Evolutionary conservation across 306 rosid species (phyloP).

Genomic region (Sophora flavescens): DNA sequence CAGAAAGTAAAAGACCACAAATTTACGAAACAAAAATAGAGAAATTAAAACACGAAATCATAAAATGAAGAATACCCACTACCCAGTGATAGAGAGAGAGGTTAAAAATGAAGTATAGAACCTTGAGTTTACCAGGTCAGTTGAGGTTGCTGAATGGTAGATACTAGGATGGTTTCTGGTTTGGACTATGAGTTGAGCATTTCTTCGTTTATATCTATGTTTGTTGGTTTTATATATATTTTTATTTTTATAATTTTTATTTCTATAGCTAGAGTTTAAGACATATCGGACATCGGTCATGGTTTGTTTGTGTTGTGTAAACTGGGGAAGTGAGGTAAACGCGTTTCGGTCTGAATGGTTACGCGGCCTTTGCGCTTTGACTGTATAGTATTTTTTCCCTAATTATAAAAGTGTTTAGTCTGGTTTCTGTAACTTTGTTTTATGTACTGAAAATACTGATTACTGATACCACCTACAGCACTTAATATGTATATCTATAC

Average conservation of each 20-base stretch:
- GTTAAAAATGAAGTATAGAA: conserved; percentile 28
- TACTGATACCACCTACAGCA: too few relatives aligned
- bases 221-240: not conserved
- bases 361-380: conserved; percentile 33
- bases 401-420: too few relatives aligned
- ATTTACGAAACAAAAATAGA: conserved; percentile 43
- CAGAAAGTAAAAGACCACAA: conserved; percentile 3
- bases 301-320: not conserved
- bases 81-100: conserved; percentile 32
- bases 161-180: not conserved
- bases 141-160: conserved; percentile 9
- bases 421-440: too few relatives aligned
- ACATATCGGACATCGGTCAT: too few relatives aligned
- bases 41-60: conserved; percentile 23
- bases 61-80: conserved; percentile 31
- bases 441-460: too few relatives aligned
- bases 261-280: too few relatives aligned
- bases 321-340: conserved; percentile 28
- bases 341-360: conserved; percentile 43
- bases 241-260: too few relatives aligned
- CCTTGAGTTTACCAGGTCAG: conserved; percentile 55
- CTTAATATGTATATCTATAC: too few relatives aligned
- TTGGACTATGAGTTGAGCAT: not conserved
- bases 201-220: conserved; percentile 27
- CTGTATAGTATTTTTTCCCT: too few relatives aligned